Conservation (phyloP, 129 eudicot genomes). For the Daucus carota region DH1_v3.0 NC_030383.2:11043501-11044000, state of each 20-base stretch:
- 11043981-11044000: constrained; percentile 77
- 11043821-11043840: constrained; percentile 84
- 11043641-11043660: neutral
- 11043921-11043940: constrained; percentile 64
- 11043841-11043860: constrained; percentile 77
- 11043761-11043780: constrained; percentile 95
- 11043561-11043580: neutral
- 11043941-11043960: constrained; percentile 83
- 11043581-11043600: neutral
- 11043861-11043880: constrained; percentile 46
- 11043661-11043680: neutral
- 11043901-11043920: constrained; percentile 69
- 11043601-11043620: neutral
- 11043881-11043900: constrained; percentile 66
- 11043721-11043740: neutral
- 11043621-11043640: neutral
- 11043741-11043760: constrained; percentile 27
- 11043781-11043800: constrained; percentile 78
- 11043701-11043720: neutral
- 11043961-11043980: constrained; percentile 83
- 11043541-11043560: constrained; percentile 36
- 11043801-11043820: constrained; percentile 73
- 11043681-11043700: neutral
- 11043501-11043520: constrained; percentile 72
- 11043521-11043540: constrained; percentile 90